Base-by-base conservation (phyloP, 225 moss, liverwort and hornwort species). In the Neckera pumila region DNA sequence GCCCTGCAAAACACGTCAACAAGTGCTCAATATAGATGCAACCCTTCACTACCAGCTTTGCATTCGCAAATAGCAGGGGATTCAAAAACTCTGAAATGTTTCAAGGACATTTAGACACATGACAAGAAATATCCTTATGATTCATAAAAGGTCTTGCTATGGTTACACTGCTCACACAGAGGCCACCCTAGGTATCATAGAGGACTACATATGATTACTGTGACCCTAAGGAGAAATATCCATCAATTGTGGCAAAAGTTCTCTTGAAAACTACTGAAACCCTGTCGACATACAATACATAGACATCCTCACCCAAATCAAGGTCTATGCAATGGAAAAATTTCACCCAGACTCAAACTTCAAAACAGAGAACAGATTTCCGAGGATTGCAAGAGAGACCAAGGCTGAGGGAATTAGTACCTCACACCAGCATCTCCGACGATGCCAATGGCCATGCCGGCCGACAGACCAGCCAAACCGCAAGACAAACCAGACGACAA, bases 371-470 rank as follows among this genome's bases (percentile, higher is more conserved):
- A 2, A 23, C 23, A 58, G 4, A 59, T 43, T 43, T 3, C 33
- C 51, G 12, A 53, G 38, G 0, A 38, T 2, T n/a, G 27, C 67
- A 19, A 67, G 19, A 63, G 38, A 54, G 54, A 30, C n/a, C 27
- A 58, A n/a, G n/a, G 36, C 38, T n/a, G 18, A n/a, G 59, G 1
- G 26, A n/a, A 49, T 9, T 33, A 4, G 49, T 76, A 86, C 63
- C 82, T 79, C 20, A 97, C 96, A 74, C 97, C 97, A 7, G 96
- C 97, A 79, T 97, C 96, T 58, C 96, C 97, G 2, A 97, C 96
- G 82, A 97, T 96, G 49, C 97, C 97, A 43, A 97, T 97, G 63
- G 97, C 96, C 97, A 97, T 97, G 69, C 97, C 97, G 56, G 97
- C 97, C 7, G 97, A 96, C 7, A 97, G 87, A 47, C 97, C 97